Evolutionary conservation across 2,329 filamentous ascomycete genomes (phyloP).

Genomic region (Acarospora socialis): DNA sequence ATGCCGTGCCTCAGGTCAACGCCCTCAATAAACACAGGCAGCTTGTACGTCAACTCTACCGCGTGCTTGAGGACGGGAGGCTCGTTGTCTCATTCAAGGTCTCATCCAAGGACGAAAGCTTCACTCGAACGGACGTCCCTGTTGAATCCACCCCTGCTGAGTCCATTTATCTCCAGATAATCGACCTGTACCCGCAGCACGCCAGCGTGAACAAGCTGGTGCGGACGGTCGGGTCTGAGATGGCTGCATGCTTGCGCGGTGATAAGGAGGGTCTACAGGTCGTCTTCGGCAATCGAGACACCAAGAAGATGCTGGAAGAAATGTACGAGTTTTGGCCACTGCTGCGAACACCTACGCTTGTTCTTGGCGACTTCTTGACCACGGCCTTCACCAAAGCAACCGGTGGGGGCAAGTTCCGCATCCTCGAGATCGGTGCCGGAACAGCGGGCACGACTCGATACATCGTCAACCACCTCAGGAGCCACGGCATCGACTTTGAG

Average conservation of each 20-base stretch:
- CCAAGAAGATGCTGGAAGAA: conserved; percentile 21
- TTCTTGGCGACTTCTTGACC: conserved; percentile 9
- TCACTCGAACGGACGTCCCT: conserved; percentile 10
- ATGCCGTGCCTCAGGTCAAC: conserved; percentile 10
- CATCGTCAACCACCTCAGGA: conserved; percentile 12
- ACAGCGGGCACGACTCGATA: conserved; percentile 18
- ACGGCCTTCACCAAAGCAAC: background rate
- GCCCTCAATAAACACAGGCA: conserved; percentile 9
- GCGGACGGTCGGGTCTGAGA: conserved; percentile 19
- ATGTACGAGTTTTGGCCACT: conserved; percentile 22
- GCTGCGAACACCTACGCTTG: conserved; percentile 9
- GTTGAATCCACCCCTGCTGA: conserved; percentile 7
- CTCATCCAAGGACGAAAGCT: background rate
- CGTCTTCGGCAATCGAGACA: conserved; percentile 24
- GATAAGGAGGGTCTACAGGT: conserved; percentile 24
- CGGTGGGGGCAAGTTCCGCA: background rate
- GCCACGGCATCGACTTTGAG: conserved; percentile 13
- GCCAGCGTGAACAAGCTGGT: conserved; percentile 21
- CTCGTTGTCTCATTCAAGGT: conserved; percentile 10
- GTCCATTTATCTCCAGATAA: conserved; percentile 17
- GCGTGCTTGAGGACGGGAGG: conserved; percentile 11
- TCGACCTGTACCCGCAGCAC: conserved; percentile 21
- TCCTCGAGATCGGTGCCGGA: conserved; percentile 18
- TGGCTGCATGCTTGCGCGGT: conserved; percentile 28
- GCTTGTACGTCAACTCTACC: conserved; percentile 14